These are phyloP conservation scores for Huntiella savannae DNA, from an alignment of 2,329 filamentous ascomycete genomes.

Conservation along the genomic window DNA sequence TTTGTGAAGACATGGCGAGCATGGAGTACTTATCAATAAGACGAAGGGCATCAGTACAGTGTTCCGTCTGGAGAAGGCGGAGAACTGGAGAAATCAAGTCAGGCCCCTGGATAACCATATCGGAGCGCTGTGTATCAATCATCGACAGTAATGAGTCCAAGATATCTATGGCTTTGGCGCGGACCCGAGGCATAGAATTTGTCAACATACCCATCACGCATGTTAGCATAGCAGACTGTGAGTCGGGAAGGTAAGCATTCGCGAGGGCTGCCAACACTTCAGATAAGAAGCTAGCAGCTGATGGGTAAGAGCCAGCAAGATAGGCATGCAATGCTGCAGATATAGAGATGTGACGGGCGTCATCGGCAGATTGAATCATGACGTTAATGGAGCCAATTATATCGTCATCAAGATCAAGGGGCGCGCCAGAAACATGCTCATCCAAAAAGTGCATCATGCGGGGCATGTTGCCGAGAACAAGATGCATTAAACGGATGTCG, in stretches of 20 bases:
- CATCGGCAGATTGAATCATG: conserved; percentile 53
- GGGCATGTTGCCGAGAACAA: conserved; percentile 79
- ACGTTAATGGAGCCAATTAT: conserved; percentile 46
- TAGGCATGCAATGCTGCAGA: conserved; percentile 52
- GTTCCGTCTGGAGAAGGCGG: conserved; percentile 75
- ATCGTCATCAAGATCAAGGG: background rate
- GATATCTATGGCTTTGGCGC: conserved; percentile 80
- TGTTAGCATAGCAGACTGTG: conserved; percentile 70
- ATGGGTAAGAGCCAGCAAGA: conserved; percentile 44
- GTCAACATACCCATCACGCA: conserved; percentile 84
- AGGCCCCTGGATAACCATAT: conserved; percentile 77
- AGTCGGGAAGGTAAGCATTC: conserved; percentile 58
- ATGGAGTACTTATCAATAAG: conserved; percentile 83
- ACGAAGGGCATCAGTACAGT: conserved; percentile 77
- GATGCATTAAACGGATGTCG: conserved; percentile 64
- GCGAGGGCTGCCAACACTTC: conserved; percentile 57
- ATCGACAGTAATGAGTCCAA: conserved; percentile 70
- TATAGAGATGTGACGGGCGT: conserved; percentile 48
- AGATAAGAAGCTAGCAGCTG: conserved; percentile 54
- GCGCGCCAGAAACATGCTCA: conserved; percentile 23
- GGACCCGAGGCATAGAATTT: conserved; percentile 77
- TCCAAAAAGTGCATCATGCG: conserved; percentile 68
- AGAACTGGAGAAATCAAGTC: conserved; percentile 88
- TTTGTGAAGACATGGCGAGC: conserved; percentile 26
- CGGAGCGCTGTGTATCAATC: conserved; percentile 80